phyloP scores from a whole-genome alignment of 768 basidiomycete species.

The Macrolepiota fuliginosa region DNA sequence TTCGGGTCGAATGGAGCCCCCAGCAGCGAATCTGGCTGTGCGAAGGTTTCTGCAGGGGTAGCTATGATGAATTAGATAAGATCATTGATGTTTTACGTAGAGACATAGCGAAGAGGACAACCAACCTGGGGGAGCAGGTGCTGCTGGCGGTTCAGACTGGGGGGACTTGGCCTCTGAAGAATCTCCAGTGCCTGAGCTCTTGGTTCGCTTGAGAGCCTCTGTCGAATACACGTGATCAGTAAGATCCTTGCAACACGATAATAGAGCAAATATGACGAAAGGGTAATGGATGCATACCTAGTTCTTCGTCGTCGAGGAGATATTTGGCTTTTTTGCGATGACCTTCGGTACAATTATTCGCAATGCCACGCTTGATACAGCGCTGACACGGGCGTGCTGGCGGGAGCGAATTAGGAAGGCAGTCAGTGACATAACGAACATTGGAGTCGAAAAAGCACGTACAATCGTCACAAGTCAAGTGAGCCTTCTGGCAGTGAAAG shows the following conservation, averaged over 20 bases:
- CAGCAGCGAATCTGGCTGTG: slow-evolving; percentile 59
- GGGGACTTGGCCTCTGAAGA: slow-evolving; percentile 31
- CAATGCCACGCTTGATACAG: slow-evolving; percentile 92
- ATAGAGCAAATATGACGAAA: slow-evolving; percentile 10
- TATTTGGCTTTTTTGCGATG: slow-evolving; percentile 98
- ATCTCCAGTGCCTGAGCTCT: slow-evolving; percentile 21
- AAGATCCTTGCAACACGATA: slow-evolving; percentile 14
- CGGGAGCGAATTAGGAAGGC: slow-evolving; percentile 17
- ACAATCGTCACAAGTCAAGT: slow-evolving; percentile 99
- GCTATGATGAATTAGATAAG: slow-evolving; percentile 16
- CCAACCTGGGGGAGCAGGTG: slow-evolving; percentile 21
- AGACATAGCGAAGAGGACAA: slow-evolving; percentile 13
- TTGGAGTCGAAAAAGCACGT: slow-evolving; percentile 30
- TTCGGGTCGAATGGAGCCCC: slow-evolving; percentile 58
- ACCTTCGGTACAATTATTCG: slow-evolving; percentile 87
- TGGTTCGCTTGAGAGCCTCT: slow-evolving; percentile 51
- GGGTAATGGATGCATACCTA: slow-evolving; percentile 50
- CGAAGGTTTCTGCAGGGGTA: slow-evolving; percentile 47
- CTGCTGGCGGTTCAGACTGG: slow-evolving; percentile 27
- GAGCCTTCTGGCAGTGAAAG: slow-evolving; percentile 94
- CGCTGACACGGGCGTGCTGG: slow-evolving; percentile 94
- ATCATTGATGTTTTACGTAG: slow-evolving; percentile 15
- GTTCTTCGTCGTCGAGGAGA: slow-evolving; percentile 89
- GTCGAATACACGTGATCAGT: slow-evolving; percentile 35
- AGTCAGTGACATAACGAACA: slow-evolving; percentile 12